A percentile compares a stretch with the other conserved stretches of the same genome.
phyloP scores from a whole-genome alignment of 805 yeast genomes.

The Kuraishia ogatae region DNA sequence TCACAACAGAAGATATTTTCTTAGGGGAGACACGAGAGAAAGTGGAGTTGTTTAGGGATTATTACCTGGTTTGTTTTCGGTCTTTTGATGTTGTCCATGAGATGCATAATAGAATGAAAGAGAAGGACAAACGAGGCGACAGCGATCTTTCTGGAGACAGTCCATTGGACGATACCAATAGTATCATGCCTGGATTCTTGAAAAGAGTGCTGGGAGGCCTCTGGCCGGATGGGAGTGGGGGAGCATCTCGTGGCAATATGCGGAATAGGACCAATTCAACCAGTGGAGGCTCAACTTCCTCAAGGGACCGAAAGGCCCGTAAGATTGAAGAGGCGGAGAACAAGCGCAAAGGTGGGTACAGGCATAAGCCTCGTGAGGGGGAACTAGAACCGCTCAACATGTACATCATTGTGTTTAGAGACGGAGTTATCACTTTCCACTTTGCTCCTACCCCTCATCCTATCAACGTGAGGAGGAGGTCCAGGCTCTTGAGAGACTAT shows the following conservation, averaged over 20 bases:
- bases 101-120: constrained; percentile 27
- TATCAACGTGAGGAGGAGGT: constrained; percentile 88
- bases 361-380: constrained; percentile 23
- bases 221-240: neutral
- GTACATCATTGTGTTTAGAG: constrained; percentile 84
- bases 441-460: constrained; percentile 95
- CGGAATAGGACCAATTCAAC: neutral
- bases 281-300: neutral
- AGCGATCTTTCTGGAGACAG: neutral
- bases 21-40: constrained; percentile 92
- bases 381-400: constrained; percentile 86
- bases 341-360: constrained; percentile 10
- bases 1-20: constrained; percentile 92
- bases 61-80: constrained; percentile 86
- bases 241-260: neutral
- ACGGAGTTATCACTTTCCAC: constrained; percentile 90
- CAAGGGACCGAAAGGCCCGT: neutral
- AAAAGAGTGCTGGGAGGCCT: neutral
- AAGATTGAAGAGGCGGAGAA: constrained; percentile 9
- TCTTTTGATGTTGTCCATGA: constrained; percentile 77
- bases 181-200: neutral
- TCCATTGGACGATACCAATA: constrained; percentile 4
- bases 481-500: constrained; percentile 79
- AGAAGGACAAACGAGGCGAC: neutral
- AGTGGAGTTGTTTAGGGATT: constrained; percentile 85